These are phyloP conservation scores for Trichoderma lentiforme DNA, from an alignment of 2,329 filamentous ascomycete species.

Conservation along the genomic window DNA sequence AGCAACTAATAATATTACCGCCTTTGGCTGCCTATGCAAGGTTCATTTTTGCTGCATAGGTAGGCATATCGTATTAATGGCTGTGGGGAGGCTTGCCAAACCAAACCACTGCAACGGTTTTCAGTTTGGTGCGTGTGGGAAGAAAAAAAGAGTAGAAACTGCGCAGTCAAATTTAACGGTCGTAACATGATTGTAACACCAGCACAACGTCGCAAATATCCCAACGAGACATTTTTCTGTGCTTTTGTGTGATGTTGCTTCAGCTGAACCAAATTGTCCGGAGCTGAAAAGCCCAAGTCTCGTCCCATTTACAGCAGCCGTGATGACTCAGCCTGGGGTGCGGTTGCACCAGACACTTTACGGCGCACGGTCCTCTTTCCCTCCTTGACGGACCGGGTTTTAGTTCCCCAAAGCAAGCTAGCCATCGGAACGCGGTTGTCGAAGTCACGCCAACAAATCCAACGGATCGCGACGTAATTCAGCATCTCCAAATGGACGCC, in stretches of 20 bases:
- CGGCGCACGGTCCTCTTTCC: background rate
- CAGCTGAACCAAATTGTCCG: background rate
- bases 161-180: background rate
- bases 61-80: background rate
- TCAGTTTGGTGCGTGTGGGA: background rate
- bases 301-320: background rate
- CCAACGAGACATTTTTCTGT: background rate
- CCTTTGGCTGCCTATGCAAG: background rate
- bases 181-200: background rate
- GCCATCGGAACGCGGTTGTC: conserved; percentile 11
- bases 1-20: background rate
- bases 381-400: background rate
- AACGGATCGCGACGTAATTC: conserved; percentile 2
- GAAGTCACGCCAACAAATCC: background rate
- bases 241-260: background rate
- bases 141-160: background rate
- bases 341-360: background rate
- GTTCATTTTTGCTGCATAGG: background rate
- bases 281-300: background rate
- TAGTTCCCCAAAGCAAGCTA: background rate
- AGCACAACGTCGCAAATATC: background rate
- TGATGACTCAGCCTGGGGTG: background rate
- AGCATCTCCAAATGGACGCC: conserved; percentile 9
- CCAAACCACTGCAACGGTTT: background rate
- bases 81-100: background rate